Conservation (phyloP, 164 flowering plant genomes). For the Aristolochia californica region DNA sequence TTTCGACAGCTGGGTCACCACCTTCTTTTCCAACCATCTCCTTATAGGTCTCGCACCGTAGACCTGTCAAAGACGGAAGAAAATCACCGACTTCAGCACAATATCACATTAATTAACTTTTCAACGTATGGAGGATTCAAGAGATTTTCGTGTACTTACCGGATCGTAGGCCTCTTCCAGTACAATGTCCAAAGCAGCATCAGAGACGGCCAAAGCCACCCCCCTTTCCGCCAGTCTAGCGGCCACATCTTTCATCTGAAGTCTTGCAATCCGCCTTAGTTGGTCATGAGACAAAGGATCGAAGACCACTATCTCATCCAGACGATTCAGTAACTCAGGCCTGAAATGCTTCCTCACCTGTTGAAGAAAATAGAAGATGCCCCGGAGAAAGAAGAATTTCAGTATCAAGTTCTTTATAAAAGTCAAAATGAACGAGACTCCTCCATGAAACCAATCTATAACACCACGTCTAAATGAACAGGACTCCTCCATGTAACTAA, state of each 20-base stretch:
- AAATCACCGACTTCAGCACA: neutral
- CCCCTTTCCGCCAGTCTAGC: slow-evolving; percentile 77
- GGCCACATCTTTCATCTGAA: slow-evolving; percentile 82
- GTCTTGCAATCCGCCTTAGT: slow-evolving; percentile 59
- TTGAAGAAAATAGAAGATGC: neutral
- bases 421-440: too few relatives aligned
- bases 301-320: slow-evolving; percentile 84
- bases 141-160: slow-evolving; percentile 24
- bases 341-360: slow-evolving; percentile 73
- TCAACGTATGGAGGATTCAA: too few relatives aligned
- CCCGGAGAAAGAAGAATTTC: neutral
- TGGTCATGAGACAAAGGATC: slow-evolving; percentile 83
- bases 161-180: slow-evolving; percentile 77
- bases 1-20: slow-evolving; percentile 70
- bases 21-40: slow-evolving; percentile 85
- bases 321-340: slow-evolving; percentile 74
- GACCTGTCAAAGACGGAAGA: slow-evolving; percentile 26
- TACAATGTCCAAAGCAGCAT: slow-evolving; percentile 63
- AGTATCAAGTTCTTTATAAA: neutral
- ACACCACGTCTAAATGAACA: too few relatives aligned
- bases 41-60: slow-evolving; percentile 90
- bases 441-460: too few relatives aligned
- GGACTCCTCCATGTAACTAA: too few relatives aligned
- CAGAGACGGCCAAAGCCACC: slow-evolving; percentile 67
- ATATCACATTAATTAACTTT: neutral